Base-by-base conservation (phyloP, 371 early-diverging fungal species). In the Mucor plumbeus region DNA sequence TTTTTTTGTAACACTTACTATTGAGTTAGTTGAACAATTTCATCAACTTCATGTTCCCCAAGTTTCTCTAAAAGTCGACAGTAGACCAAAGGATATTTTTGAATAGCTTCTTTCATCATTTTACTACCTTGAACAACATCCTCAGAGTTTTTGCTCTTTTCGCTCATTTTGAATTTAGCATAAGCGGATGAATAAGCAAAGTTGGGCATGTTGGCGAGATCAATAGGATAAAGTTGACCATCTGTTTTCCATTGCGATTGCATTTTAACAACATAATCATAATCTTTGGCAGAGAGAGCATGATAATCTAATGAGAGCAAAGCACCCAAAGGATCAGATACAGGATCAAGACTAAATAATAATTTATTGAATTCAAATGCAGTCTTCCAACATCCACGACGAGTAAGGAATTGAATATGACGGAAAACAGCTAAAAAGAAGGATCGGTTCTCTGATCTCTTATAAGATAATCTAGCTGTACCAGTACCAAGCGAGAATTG, bases 321-420 rank as follows among this genome's bases (percentile, higher is more conserved):
- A 1, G 90, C 85, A 4, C 93, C 89, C 1, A 94, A 71, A 9
- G 96, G 94, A 66, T 97, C 97, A 10, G 73, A 74, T 8, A 72
- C 79, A 0, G 94, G 93, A 70, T 93, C 93, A 55, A 96, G 76
- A 61, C 91, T 89, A 21, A 92, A 73, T 19, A 96, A 75, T 13
- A 94, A 77, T 76, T 94, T 97, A 64, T 90, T 87, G 65, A 94
- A 89, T 77, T 96, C 97, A 65, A 95, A 91, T 7, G 93, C 92
- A 5, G 96, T 96, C 43, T 94, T 75, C 97, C 97, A 97, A 78
- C 96, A 96, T 7, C 97, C 96, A 55, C 91, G 85, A 21, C 95
- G 86, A n/a, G 91, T 83, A 65, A 95, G 67, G 70, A 90, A 93
- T 71, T 90, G 88, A 54, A 95, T 86, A 48, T 96, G 96, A 11